Conservation (phyloP, 163 green algal genomes). For the Volvox carteri region DNA sequence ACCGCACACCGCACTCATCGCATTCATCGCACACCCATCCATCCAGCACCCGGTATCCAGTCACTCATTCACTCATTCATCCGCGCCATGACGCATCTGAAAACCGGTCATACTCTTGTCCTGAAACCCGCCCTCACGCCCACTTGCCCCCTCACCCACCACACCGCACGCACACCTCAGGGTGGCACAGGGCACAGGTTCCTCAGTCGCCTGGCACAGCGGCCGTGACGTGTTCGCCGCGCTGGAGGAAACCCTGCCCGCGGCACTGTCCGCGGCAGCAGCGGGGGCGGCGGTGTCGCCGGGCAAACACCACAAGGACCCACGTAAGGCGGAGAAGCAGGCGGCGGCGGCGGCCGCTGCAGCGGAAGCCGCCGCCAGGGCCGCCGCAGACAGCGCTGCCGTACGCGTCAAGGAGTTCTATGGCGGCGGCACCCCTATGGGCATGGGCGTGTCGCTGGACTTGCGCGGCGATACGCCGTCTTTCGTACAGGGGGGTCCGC, state of each 20-base stretch:
- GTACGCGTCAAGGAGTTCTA: constrained; percentile 34
- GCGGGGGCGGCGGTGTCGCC: neutral
- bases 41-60: too few relatives aligned
- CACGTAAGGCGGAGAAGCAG: constrained; percentile 37
- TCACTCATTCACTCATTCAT: too few relatives aligned
- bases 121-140: neutral
- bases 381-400: constrained; percentile 12
- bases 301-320: constrained; percentile 25
- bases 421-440: neutral
- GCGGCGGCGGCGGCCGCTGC: neutral
- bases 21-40: too few relatives aligned
- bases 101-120: too few relatives aligned
- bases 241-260: constrained; percentile 27
- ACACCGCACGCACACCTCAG: neutral
- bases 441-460: constrained; percentile 15
- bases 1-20: too few relatives aligned
- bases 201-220: constrained; percentile 53
- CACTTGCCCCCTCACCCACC: neutral
- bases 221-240: constrained; percentile 43
- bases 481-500: constrained; percentile 71
- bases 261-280: neutral
- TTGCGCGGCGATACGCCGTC: constrained; percentile 68
- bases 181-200: constrained; percentile 34
- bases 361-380: neutral
- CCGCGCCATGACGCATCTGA: too few relatives aligned